Conservation (phyloP, 805 yeast species). For the Cyberlindnera subsufficiens region DNA sequence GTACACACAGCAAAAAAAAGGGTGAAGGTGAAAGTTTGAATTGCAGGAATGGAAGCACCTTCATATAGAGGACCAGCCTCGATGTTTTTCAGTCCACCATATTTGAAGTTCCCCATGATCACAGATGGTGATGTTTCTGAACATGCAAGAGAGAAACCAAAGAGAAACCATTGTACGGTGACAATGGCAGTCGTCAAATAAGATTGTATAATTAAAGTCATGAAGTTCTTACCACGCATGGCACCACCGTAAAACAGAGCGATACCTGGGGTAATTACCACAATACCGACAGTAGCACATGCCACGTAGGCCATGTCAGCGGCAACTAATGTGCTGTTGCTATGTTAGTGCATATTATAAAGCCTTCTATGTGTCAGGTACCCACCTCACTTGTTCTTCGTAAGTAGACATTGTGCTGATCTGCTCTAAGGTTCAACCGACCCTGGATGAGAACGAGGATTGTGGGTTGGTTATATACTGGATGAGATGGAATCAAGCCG, state of each 20-base stretch:
- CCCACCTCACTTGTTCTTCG: constrained; percentile 1
- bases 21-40: constrained; percentile 68
- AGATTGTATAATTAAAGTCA: constrained; percentile 74
- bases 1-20: constrained; percentile 89
- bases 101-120: constrained; percentile 73
- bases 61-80: constrained; percentile 70
- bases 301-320: constrained; percentile 46
- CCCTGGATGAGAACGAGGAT: too few relatives aligned
- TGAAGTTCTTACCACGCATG: constrained; percentile 64
- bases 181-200: constrained; percentile 66
- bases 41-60: constrained; percentile 44
- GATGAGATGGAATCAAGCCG: too few relatives aligned
- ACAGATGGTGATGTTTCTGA: constrained; percentile 62
- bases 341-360: background rate
- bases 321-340: constrained; percentile 26
- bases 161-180: constrained; percentile 88
- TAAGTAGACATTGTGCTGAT: background rate
- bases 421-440: background rate
- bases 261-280: constrained; percentile 91
- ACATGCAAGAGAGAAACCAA: constrained; percentile 92
- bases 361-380: background rate
- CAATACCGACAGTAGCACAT: constrained; percentile 30
- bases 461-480: too few relatives aligned
- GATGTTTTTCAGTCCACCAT: constrained; percentile 75
- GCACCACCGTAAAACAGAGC: constrained; percentile 78